Evolutionary conservation across 305 asterid genomes (phyloP), one percentile per base, ranked within the genome.

Genomic region (Coffea humblotiana): DNA sequence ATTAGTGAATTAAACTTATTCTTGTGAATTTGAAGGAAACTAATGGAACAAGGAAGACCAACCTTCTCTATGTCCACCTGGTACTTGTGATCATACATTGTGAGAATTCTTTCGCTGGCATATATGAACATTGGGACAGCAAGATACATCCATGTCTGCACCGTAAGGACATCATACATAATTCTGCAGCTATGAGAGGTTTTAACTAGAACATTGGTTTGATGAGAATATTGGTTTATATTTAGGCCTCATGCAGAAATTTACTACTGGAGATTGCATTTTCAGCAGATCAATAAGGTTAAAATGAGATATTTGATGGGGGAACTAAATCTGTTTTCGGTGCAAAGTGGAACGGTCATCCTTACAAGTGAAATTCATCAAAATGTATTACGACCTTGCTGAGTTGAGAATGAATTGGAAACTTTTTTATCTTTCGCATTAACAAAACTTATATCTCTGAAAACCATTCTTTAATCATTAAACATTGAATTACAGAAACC

Each of bases 101-200:
- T 88, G 60, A 90, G 84, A 75, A 89, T 85, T 84, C 99, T 87
- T 85, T 96, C 99, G 21, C 85, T 66, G 14, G 88, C 76, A 80
- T 94, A 92, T 35, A 77, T 77, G 72, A 92, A 58, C 86, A 92
- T 79, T 23, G 99, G 98, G 61, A 88, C 79, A 3, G 88, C 85
- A 68, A 96, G 80, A 74, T 94, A 94, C 97, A 94, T 96, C 99
- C 97, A 96, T 71, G 98, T 94, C 97, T 95, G 89, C 83, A 78
- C 43, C 74, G 27, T n/a, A 54, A 79, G 74, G 15, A 64, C 25
- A 54, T 51, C 1, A 65, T 13, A 13, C 15, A 65, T 11, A 63
- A 25, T 19, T n/a, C 29, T 47, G 4, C 45, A 25, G 3, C n/a
- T 71, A 11, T 27, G 37, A 47, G 2, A 52, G 25, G 13, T 23